Evolutionary conservation across 2,329 filamentous ascomycete species (phyloP), one percentile per base, ranked within the genome.

Genomic region (Pseudophaeomoniella oleicola): DNA sequence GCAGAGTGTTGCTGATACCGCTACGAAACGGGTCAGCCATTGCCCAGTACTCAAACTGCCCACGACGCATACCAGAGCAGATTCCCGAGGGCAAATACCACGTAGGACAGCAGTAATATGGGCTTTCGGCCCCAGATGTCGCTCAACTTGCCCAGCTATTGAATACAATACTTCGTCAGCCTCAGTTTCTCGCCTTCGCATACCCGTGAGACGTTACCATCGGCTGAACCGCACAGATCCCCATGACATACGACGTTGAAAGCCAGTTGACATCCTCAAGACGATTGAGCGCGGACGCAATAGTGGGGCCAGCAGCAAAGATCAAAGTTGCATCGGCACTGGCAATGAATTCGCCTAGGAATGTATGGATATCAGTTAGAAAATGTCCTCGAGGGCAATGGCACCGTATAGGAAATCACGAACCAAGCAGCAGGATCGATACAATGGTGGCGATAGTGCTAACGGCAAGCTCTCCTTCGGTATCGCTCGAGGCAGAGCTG

Each of bases 241-340:
- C 62, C 4, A 66, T 52, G 4, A 57, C 54, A 44, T 62, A 67
- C 14, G 58, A 58, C 1, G 57, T 58, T 5, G 66, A 42, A 1
- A 67, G 51, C 63, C 63, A 67, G 19, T 53, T 56, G 1, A 59
- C 60, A 15, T 55, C 50, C 9, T 54, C 49, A 4, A 66, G 47
- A 12, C 54, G 52, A 36, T 60, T 45, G 40, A 67, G 66, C 14
- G 65, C 59, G 0, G 63, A 66, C 0, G 63, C 54, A 30, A 67
- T 61, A 3, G 60, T 61, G 1, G 71, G 69, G 39, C 79, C 73
- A 0, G 78, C 80, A 0, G 80, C 78, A 19, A 84, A 57, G 0
- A 84, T 66, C 0, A 84, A 58, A 1, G 74, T 77, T 0, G 60
- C 57, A 47, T 85, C 80, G 12, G 71, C 69, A 37, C 77, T 75